Evolutionary conservation across 2,329 filamentous ascomycete species (phyloP).

Genomic region (Mycosphaerella sp.): DNA sequence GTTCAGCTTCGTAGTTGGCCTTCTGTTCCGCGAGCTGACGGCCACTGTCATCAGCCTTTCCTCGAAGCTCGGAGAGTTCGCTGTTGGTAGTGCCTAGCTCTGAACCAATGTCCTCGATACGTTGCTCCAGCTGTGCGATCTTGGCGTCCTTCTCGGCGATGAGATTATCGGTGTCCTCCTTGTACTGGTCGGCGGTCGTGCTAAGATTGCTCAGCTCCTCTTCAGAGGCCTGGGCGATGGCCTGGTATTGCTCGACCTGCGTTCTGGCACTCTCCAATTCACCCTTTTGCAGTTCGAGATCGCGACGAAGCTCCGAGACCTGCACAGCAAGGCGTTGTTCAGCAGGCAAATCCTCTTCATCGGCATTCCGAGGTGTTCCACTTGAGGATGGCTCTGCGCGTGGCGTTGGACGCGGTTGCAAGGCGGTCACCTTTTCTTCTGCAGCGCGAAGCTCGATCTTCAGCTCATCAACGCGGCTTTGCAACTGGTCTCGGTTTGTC

Average conservation of each 20-base stretch:
- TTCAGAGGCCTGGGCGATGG: slow-evolving; percentile 78
- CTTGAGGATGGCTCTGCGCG: slow-evolving; percentile 41
- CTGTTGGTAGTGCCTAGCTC: slow-evolving; percentile 77
- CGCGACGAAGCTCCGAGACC: slow-evolving; percentile 77
- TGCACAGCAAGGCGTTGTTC: slow-evolving; percentile 80
- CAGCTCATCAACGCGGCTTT: slow-evolving; percentile 80
- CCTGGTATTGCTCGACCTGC: slow-evolving; percentile 80
- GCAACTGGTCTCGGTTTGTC: slow-evolving; percentile 82
- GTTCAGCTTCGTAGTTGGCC: slow-evolving; percentile 67
- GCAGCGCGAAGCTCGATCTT: slow-evolving; percentile 81
- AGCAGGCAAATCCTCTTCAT: slow-evolving; percentile 50
- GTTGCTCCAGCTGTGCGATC: slow-evolving; percentile 74
- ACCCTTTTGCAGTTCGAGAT: slow-evolving; percentile 71
- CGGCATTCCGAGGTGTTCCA: slow-evolving; percentile 44
- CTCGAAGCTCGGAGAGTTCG: slow-evolving; percentile 72
- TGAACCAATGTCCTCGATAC: slow-evolving; percentile 72
- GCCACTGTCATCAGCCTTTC: slow-evolving; percentile 69
- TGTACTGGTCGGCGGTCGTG: slow-evolving; percentile 76
- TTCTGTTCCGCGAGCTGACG: slow-evolving; percentile 75
- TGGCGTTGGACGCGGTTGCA: slow-evolving; percentile 72
- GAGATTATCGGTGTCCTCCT: slow-evolving; percentile 72
- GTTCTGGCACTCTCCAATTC: slow-evolving; percentile 76
- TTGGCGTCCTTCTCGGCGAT: slow-evolving; percentile 71
- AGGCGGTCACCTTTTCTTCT: slow-evolving; percentile 74
- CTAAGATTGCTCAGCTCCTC: slow-evolving; percentile 76